These are phyloP conservation scores for Colletotrichum destructivum DNA, from an alignment of 2,329 filamentous ascomycete genomes.

Conservation along the genomic window DNA sequence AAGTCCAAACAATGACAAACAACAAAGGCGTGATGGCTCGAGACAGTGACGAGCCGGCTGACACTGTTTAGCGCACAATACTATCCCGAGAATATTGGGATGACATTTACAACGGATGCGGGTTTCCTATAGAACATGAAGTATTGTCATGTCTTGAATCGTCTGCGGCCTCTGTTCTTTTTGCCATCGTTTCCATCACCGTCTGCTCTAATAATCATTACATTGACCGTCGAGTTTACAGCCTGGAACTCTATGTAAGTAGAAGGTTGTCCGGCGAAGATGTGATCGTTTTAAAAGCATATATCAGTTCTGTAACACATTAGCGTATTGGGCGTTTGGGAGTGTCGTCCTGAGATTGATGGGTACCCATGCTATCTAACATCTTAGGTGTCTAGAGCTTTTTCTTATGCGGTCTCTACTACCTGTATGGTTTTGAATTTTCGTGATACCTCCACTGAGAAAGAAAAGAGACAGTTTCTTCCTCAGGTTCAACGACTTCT, in stretches of 20 bases:
- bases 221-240: neutral
- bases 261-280: too few relatives aligned
- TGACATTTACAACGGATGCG: neutral
- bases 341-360: too few relatives aligned
- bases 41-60: neutral
- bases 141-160: neutral
- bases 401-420: too few relatives aligned
- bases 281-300: too few relatives aligned
- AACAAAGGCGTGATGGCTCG: neutral
- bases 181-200: neutral
- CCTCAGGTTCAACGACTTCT: too few relatives aligned
- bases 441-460: too few relatives aligned
- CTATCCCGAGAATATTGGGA: neutral
- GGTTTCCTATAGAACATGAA: too few relatives aligned
- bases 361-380: too few relatives aligned
- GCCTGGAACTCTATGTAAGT: neutral
- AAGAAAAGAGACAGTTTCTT: neutral
- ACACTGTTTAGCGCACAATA: neutral
- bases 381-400: too few relatives aligned
- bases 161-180: neutral
- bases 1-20: neutral
- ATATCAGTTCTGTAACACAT: too few relatives aligned
- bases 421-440: too few relatives aligned
- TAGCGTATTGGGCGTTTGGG: too few relatives aligned
- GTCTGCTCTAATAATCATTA: neutral